phyloP scores from a whole-genome alignment of 2,329 filamentous ascomycete genomes.

The Ambrosiella xylebori region DNA sequence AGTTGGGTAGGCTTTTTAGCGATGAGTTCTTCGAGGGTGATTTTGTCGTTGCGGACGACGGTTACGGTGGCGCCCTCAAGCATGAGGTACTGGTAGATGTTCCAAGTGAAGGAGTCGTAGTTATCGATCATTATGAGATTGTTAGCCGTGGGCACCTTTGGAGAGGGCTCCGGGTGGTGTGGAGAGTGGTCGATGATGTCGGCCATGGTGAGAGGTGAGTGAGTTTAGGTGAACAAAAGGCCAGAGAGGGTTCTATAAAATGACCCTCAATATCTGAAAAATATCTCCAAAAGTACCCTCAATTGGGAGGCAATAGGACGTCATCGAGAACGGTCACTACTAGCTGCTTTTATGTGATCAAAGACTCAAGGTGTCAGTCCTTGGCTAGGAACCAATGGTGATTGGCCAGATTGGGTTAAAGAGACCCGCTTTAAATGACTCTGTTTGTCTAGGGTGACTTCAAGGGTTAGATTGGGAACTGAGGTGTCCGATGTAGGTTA shows the following conservation, averaged over 20 bases:
- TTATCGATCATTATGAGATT: slow-evolving; percentile 96
- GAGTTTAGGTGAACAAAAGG: neutral
- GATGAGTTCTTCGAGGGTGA: slow-evolving; percentile 69
- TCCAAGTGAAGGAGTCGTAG: slow-evolving; percentile 99
- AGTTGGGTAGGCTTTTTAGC: slow-evolving; percentile 77
- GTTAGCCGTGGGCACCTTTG: slow-evolving; percentile 59
- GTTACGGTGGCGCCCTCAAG: slow-evolving; percentile 87
- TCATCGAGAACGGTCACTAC: neutral
- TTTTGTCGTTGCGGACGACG: slow-evolving; percentile 83
- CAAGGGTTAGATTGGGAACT: neutral
- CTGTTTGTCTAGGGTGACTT: neutral
- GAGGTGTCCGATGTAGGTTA: no score
- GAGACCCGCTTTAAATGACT: slow-evolving; percentile 6
- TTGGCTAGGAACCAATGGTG: neutral
- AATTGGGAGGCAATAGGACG: neutral
- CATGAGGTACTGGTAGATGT: slow-evolving; percentile 94
- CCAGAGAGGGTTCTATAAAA: neutral
- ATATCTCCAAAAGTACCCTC: neutral
- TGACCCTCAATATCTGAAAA: neutral
- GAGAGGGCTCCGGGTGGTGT: slow-evolving; percentile 58
- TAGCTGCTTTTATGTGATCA: neutral
- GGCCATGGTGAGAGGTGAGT: slow-evolving; percentile 26
- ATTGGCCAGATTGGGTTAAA: neutral
- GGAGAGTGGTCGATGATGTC: slow-evolving; percentile 66
- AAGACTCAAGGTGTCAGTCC: neutral